Conservation (phyloP, 2,329 filamentous ascomycete genomes). For the Cercospora janseana region DNA sequence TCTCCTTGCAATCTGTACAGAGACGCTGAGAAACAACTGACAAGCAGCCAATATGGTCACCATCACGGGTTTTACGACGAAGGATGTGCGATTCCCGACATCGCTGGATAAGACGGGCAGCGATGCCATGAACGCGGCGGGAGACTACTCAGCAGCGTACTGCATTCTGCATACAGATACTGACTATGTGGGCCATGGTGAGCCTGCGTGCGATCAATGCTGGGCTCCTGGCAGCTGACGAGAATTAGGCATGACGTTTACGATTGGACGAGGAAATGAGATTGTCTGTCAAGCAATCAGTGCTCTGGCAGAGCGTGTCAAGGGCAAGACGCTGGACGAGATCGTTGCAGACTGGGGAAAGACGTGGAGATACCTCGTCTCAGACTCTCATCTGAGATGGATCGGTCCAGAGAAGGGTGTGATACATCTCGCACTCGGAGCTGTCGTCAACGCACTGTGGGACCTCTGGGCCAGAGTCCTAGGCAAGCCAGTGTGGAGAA, state of each 20-base stretch:
- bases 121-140: conserved; percentile 93
- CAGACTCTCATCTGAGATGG: conserved; percentile 87
- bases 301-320: conserved; percentile 72
- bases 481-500: conserved; percentile 83
- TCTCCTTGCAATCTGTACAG: background rate
- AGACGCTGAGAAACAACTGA: background rate
- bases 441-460: conserved; percentile 85
- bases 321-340: conserved; percentile 70
- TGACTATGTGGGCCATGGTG: conserved; percentile 63
- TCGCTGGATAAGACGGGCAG: conserved; percentile 94
- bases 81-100: conserved; percentile 59
- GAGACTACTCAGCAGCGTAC: conserved; percentile 92
- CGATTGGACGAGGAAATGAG: conserved; percentile 86
- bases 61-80: conserved; percentile 47
- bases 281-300: conserved; percentile 84
- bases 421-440: conserved; percentile 85
- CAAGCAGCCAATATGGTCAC: conserved; percentile 45
- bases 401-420: conserved; percentile 93
- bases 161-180: conserved; percentile 84
- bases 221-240: background rate
- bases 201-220: background rate
- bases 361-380: conserved; percentile 89
- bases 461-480: conserved; percentile 91
- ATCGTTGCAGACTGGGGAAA: conserved; percentile 79
- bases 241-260: conserved; percentile 68